phyloP scores from a whole-genome alignment of 768 basidiomycete species.

The Mycena haematopus region DNA sequence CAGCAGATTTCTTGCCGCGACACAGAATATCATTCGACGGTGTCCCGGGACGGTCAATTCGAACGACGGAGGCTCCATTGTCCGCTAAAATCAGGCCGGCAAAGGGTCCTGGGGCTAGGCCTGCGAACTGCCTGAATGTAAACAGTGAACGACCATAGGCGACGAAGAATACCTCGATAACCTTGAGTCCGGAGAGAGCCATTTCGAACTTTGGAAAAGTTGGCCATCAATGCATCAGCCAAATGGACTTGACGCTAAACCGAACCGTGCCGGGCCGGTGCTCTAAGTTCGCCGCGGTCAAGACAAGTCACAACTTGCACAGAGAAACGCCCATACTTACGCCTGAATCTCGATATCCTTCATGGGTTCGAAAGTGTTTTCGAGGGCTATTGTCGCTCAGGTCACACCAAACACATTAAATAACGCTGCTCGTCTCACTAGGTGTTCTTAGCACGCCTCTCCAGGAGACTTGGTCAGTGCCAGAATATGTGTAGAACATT shows the following conservation, averaged over 20 bases:
- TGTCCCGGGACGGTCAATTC: conserved; percentile 69
- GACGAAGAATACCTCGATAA: conserved; percentile 49
- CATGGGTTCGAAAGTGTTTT: conserved; percentile 37
- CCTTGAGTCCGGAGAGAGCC: conserved; percentile 57
- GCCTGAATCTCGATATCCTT: not conserved
- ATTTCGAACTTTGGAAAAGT: too few relatives aligned
- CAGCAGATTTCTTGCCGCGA: conserved; percentile 79
- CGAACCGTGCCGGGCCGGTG: not conserved
- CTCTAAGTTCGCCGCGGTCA: not conserved
- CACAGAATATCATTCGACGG: conserved; percentile 59
- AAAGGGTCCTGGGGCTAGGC: conserved; percentile 83
- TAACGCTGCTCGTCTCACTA: conserved; percentile 13
- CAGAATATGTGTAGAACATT: not conserved
- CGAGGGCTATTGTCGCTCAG: conserved; percentile 52
- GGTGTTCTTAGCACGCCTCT: conserved; percentile 18
- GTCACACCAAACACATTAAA: conserved; percentile 29
- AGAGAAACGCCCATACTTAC: too few relatives aligned
- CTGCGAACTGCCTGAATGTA: conserved; percentile 67
- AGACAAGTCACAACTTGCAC: not conserved
- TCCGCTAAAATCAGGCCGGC: conserved; percentile 80
- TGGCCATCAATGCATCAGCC: not conserved
- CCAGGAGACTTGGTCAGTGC: conserved; percentile 21
- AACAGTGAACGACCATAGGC: not conserved
- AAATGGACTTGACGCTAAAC: too few relatives aligned
- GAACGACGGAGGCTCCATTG: conserved; percentile 77